Evolutionary conservation across 768 basidiomycete genomes (phyloP).

Genomic region (Lentinula lateritia): DNA sequence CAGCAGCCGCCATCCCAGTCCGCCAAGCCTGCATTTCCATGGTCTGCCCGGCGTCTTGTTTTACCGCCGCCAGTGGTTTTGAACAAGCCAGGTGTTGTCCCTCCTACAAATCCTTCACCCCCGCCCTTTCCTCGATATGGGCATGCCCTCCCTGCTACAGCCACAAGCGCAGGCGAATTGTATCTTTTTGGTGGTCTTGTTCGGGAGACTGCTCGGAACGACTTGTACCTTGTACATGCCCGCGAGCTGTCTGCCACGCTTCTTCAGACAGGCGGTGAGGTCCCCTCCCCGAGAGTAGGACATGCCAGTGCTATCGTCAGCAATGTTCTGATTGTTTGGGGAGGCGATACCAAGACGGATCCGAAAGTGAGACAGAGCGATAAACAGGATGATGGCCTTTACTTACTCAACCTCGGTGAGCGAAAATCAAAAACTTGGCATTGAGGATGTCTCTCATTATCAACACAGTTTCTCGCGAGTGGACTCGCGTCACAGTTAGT

Average conservation of each 20-base stretch:
- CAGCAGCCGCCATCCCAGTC: slow-evolving; percentile 28
- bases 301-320: slow-evolving; percentile 95
- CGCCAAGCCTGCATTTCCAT: slow-evolving; percentile 59
- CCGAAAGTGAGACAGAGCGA: slow-evolving; percentile 55
- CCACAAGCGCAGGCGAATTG: slow-evolving; percentile 80
- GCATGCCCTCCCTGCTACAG: slow-evolving; percentile 78
- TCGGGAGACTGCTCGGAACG: slow-evolving; percentile 82
- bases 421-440: slow-evolving; percentile 12
- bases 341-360: slow-evolving; percentile 91
- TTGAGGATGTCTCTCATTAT: slow-evolving; percentile 3
- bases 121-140: slow-evolving; percentile 97
- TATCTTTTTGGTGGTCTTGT: slow-evolving; percentile 98
- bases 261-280: slow-evolving; percentile 83
- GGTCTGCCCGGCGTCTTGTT: slow-evolving; percentile 70
- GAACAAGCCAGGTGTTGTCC: slow-evolving; percentile 56
- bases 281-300: slow-evolving; percentile 88
- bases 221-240: slow-evolving; percentile 86
- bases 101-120: slow-evolving; percentile 68
- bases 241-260: slow-evolving; percentile 75
- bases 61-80: slow-evolving; percentile 65
- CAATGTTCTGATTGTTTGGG: slow-evolving; percentile 96
- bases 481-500: slow-evolving; percentile 81
- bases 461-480: slow-evolving; percentile 78
- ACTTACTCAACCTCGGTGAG: slow-evolving; percentile 90
- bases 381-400: slow-evolving; percentile 87